Base-by-base conservation (phyloP, 1,284 basidiomycete species). In the Ceratobasidium sp. region DNA sequence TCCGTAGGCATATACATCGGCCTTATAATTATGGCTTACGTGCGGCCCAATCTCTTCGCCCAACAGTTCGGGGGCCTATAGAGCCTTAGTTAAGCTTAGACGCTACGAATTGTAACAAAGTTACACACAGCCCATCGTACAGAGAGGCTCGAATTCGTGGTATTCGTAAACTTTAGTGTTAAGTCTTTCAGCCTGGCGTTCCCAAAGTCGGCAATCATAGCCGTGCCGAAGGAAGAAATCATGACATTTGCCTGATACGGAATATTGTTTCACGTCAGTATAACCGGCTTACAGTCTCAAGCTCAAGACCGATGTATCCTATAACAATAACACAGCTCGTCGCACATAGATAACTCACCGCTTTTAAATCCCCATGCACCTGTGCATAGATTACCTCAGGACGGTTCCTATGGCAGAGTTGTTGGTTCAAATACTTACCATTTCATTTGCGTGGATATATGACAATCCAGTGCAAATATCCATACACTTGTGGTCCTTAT, bases 301-400 rank as follows among this genome's bases (percentile, higher is more conserved):
- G n/a, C n/a, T n/a, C n/a, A n/a, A n/a, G n/a, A n/a, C n/a, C n/a
- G n/a, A n/a, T n/a, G n/a, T n/a, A n/a, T n/a, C n/a, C n/a, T n/a
- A n/a, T n/a, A n/a, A n/a, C n/a, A n/a, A n/a, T n/a, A n/a, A n/a
- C n/a, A n/a, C 10, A 29, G 6, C n/a, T 35, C n/a, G 4, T 25
- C 27, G 35, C 10, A 6, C 20, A 7, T n/a, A n/a, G n/a, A n/a
- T n/a, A n/a, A 47, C 22, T 1, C 47, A 58, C 56, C 29, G 42
- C 56, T 32, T 58, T 58, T 25, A 58, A 43, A n/a, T 58, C 56
- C n/a, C 56, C 56, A 32, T 58, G 56, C 15, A 45, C 42, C 56
- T 58, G 27, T 7, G 15, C 10, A 27, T 25, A 38, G 13, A 29
- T 3, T 17, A 22, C 10, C 17, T 10, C 20, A 15, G 34, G 7